A percentile compares a stretch with the other conserved stretches of the same genome.
These are phyloP conservation scores for Paulownia fortunei DNA, from an alignment of 257 asterid genomes.

Conservation along the genomic window DNA sequence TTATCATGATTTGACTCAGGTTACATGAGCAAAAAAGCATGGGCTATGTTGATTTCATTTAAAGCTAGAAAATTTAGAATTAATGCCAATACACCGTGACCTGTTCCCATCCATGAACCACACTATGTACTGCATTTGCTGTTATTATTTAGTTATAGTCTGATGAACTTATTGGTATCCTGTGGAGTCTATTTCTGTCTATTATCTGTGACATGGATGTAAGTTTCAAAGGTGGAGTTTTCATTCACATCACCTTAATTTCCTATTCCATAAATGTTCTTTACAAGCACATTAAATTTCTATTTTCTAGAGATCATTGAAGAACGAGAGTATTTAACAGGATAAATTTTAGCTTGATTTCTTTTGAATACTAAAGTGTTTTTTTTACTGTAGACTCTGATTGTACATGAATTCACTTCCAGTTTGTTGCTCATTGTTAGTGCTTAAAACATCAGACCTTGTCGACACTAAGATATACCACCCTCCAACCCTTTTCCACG, in stretches of 20 bases:
- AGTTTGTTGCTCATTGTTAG: too few species aligned
- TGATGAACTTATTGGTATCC: not conserved
- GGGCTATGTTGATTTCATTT: not conserved
- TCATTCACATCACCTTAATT: not conserved
- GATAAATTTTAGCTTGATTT: not conserved
- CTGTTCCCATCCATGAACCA: too few species aligned
- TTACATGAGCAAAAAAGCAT: not conserved
- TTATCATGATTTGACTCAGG: not conserved
- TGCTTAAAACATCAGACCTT: too few species aligned
- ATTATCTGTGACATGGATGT: not conserved
- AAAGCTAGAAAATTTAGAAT: conserved; percentile 31
- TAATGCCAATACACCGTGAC: conserved; percentile 3
- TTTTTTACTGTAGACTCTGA: not conserved
- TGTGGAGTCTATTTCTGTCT: not conserved
- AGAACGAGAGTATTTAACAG: not conserved
- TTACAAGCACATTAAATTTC: not conserved
- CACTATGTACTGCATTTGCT: conserved; percentile 29
- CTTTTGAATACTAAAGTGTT: too few species aligned
- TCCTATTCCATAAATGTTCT: not conserved
- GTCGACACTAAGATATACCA: too few species aligned
- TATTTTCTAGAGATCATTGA: not conserved
- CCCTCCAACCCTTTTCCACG: too few species aligned
- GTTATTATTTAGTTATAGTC: conserved; percentile 17
- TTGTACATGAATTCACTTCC: not conserved
- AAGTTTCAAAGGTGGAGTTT: not conserved